Conservation (phyloP, 2,329 filamentous ascomycete species). For the Albophoma yamanashiensis region DNA sequence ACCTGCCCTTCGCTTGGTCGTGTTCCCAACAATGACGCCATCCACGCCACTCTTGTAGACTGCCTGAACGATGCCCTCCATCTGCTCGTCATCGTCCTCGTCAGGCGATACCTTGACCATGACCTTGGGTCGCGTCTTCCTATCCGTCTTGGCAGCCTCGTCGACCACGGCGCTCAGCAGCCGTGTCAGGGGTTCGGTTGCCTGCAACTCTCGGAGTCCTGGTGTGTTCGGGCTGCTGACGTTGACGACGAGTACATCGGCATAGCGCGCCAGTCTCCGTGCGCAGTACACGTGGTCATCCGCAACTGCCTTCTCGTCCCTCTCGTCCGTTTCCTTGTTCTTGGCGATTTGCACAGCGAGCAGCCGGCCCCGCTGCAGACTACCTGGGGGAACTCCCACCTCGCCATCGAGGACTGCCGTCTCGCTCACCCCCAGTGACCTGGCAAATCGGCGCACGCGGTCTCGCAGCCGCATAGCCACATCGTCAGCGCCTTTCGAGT, state of each 20-base stretch:
- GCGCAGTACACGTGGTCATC: constrained; percentile 87
- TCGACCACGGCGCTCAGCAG: constrained; percentile 75
- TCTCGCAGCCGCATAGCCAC: constrained; percentile 72
- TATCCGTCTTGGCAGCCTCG: constrained; percentile 57
- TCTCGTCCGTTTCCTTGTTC: constrained; percentile 85
- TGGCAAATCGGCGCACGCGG: constrained; percentile 68
- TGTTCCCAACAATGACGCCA: constrained; percentile 95
- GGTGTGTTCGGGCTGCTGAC: constrained; percentile 96
- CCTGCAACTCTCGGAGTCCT: constrained; percentile 78
- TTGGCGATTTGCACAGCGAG: constrained; percentile 92
- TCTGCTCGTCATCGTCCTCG: constrained; percentile 75
- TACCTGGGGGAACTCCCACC: constrained; percentile 71
- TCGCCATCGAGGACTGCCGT: constrained; percentile 65
- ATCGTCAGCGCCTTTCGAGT: constrained; percentile 79
- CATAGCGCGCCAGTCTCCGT: constrained; percentile 69
- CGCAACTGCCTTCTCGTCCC: constrained; percentile 70
- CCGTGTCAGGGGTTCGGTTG: constrained; percentile 67
- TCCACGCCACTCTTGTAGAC: constrained; percentile 79
- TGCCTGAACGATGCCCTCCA: constrained; percentile 80
- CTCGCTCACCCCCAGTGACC: constrained; percentile 59
- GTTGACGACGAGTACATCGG: constrained; percentile 95
- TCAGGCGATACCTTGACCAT: constrained; percentile 99
- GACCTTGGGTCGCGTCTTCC: constrained; percentile 57
- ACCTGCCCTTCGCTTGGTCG: constrained; percentile 71
- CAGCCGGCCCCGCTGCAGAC: constrained; percentile 62